Conservation (phyloP, 352 stramenopile species). For the Phytophthora cactorum region DNA sequence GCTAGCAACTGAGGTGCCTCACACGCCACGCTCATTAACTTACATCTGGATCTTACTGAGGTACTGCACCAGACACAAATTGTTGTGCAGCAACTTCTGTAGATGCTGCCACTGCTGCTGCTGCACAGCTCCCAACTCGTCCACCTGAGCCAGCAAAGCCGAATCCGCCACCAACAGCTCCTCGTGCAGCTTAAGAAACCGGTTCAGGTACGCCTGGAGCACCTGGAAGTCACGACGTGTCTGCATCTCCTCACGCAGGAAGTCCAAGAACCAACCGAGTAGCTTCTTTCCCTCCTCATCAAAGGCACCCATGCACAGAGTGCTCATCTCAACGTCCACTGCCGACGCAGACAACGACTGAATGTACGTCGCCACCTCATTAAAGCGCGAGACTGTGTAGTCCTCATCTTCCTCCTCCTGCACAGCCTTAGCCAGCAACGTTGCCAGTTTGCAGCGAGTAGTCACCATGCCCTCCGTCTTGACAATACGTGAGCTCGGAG, state of each 20-base stretch:
- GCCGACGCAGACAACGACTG: slow-evolving; percentile 77
- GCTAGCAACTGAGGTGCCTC: not conserved
- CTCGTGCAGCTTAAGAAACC: slow-evolving; percentile 87
- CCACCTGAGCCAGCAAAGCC: slow-evolving; percentile 58
- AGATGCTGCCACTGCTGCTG: slow-evolving; percentile 83
- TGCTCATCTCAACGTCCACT: slow-evolving; percentile 85
- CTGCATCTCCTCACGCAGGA: slow-evolving; percentile 70
- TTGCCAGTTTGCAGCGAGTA: slow-evolving; percentile 74
- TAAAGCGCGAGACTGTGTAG: slow-evolving; percentile 39
- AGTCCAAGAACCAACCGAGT: slow-evolving; percentile 68
- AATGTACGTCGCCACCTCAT: slow-evolving; percentile 62
- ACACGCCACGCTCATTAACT: slow-evolving; percentile 5
- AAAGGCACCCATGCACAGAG: slow-evolving; percentile 85
- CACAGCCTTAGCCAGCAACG: slow-evolving; percentile 51
- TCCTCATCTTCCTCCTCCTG: slow-evolving; percentile 25
- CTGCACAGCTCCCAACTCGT: slow-evolving; percentile 63
- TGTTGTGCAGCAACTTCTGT: slow-evolving; percentile 85
- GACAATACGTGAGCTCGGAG: slow-evolving; percentile 62
- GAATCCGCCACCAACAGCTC: slow-evolving; percentile 69
- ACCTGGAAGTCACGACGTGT: slow-evolving; percentile 79
- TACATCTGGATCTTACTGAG: slow-evolving; percentile 92
- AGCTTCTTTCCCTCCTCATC: slow-evolving; percentile 75
- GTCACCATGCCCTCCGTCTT: slow-evolving; percentile 77
- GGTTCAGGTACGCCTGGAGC: slow-evolving; percentile 86
- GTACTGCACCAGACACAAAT: slow-evolving; percentile 88